Percentiles rank a stretch among this genome's conserved stretches.
Evolutionary conservation across 306 rosid species (phyloP).

Genomic region (Coriaria nepalensis): DNA sequence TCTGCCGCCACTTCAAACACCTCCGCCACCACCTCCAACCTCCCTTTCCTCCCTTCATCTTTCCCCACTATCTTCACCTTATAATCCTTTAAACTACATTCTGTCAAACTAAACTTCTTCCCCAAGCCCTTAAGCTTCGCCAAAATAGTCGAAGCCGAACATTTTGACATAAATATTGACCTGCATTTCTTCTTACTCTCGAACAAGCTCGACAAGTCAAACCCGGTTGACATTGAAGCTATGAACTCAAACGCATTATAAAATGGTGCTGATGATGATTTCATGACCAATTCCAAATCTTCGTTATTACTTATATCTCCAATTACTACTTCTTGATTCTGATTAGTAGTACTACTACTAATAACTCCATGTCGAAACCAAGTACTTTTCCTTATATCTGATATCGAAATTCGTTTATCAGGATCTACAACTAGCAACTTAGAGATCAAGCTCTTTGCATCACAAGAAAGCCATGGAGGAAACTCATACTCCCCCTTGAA

Average conservation of each 20-base stretch:
- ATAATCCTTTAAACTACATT: conserved; percentile 37
- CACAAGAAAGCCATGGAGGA: conserved; percentile 52
- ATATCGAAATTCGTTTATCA: conserved; percentile 37
- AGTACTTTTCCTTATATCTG: conserved; percentile 33
- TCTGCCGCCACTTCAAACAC: conserved; percentile 66
- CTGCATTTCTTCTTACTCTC: conserved; percentile 43
- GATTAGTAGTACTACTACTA: conserved; percentile 29
- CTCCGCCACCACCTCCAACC: conserved; percentile 38
- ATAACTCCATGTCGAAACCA: conserved; percentile 55
- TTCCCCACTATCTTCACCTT: conserved; percentile 41
- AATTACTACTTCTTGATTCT: conserved; percentile 9
- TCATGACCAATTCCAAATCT: conserved; percentile 3
- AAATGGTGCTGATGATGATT: conserved; percentile 40
- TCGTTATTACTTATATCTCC: conserved; percentile 4
- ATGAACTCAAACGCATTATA: conserved; percentile 75
- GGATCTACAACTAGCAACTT: conserved; percentile 54
- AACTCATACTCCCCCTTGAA: conserved; percentile 46
- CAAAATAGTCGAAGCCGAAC: conserved; percentile 41
- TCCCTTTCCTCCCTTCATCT: conserved; percentile 70
- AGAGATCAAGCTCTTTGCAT: conserved; percentile 34
- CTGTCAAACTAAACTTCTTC: conserved; percentile 31
- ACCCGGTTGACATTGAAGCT: conserved; percentile 58
- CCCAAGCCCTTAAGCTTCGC: conserved; percentile 35
- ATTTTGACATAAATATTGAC: conserved; percentile 50
- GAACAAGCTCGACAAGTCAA: conserved; percentile 57